phyloP scores from a whole-genome alignment of 2,329 filamentous ascomycete genomes.

The Talaromyces sp. region DNA sequence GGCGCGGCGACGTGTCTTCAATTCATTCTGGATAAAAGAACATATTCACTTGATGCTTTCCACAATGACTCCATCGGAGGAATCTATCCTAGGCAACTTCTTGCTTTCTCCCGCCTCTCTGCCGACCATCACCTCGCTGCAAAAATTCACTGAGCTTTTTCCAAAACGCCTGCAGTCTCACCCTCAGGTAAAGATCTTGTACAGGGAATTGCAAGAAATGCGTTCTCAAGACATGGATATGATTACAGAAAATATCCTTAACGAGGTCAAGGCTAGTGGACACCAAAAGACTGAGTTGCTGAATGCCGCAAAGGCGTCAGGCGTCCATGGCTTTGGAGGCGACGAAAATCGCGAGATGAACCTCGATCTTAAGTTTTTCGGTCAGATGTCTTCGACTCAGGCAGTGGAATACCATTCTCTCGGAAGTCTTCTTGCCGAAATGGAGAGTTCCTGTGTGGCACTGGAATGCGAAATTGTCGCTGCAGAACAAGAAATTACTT shows the following conservation, averaged over 20 bases:
- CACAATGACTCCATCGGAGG: conserved; percentile 60
- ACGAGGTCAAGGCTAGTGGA: conserved; percentile 35
- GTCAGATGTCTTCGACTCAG: conserved; percentile 37
- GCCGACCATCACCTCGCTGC: conserved; percentile 67
- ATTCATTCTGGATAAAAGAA: not conserved
- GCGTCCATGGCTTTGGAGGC: conserved; percentile 32
- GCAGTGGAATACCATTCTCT: conserved; percentile 57
- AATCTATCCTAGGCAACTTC: conserved; percentile 71
- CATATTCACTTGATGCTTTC: not conserved
- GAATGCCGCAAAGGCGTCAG: conserved; percentile 30
- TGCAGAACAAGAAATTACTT: conserved; percentile 62
- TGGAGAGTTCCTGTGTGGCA: conserved; percentile 62
- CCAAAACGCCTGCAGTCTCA: conserved; percentile 63
- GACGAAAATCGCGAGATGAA: conserved; percentile 39
- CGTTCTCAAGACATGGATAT: conserved; percentile 65
- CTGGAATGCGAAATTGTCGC: conserved; percentile 65
- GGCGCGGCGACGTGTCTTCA: not conserved
- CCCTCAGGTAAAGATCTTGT: conserved; percentile 66
- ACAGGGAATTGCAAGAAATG: conserved; percentile 73
- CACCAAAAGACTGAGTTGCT: conserved; percentile 38
- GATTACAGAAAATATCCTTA: conserved; percentile 55
- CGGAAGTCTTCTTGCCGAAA: conserved; percentile 61
- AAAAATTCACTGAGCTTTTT: conserved; percentile 73
- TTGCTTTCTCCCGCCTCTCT: conserved; percentile 72
- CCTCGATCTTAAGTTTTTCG: conserved; percentile 59